phyloP scores from a whole-genome alignment of 2,329 filamentous ascomycete genomes.

The Scorias spongiosa region DNA sequence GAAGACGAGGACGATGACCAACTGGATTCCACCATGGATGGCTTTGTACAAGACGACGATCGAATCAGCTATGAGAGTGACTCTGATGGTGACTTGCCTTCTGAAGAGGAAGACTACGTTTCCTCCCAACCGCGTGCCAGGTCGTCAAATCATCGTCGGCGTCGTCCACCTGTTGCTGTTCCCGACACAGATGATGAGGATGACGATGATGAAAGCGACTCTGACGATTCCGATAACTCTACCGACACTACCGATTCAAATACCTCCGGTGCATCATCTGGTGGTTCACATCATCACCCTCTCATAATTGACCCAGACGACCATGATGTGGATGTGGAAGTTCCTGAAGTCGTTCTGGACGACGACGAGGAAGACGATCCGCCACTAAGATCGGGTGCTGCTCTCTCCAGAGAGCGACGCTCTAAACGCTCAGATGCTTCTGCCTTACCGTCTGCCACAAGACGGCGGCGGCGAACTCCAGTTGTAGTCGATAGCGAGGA shows the following conservation, averaged over 20 bases:
- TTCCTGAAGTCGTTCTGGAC: not conserved
- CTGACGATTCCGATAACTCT: slow-evolving; percentile 8
- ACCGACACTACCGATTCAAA: slow-evolving; percentile 3
- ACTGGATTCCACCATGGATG: not conserved
- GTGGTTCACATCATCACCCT: not conserved
- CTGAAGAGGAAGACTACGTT: not conserved
- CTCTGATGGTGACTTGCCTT: not conserved
- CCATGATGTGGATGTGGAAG: not conserved
- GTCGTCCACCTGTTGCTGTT: not conserved
- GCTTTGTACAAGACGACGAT: slow-evolving; percentile 1
- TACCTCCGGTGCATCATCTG: not conserved
- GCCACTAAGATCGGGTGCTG: no score
- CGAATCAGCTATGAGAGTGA: slow-evolving; percentile 1
- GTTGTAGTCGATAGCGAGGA: not conserved
- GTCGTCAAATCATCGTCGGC: slow-evolving; percentile 2
- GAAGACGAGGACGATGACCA: slow-evolving; percentile 4
- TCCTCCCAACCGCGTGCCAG: slow-evolving; percentile 1
- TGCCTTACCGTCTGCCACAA: not conserved
- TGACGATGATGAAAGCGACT: slow-evolving; percentile 7
- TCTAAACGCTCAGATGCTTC: no score
- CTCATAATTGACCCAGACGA: not conserved
- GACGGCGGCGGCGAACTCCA: not conserved
- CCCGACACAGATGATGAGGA: slow-evolving; percentile 4
- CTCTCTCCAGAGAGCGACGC: no score
- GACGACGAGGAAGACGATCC: not conserved